A percentile compares a stretch with the other conserved stretches of the same genome.
phyloP scores from a whole-genome alignment of 1,139 yeast genomes.

The Pneumocystis canis region DNA sequence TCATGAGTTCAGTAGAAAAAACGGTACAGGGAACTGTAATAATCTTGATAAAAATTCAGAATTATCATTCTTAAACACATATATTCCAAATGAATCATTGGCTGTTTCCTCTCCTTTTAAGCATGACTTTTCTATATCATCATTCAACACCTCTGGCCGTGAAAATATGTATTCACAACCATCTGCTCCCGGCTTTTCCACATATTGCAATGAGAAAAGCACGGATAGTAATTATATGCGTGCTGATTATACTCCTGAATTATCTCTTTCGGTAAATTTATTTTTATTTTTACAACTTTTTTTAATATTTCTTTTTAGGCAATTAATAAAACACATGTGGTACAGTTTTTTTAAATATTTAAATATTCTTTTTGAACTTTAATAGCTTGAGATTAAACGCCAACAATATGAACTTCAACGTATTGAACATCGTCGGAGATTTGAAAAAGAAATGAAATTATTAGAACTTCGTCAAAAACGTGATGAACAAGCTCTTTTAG shows the following conservation, averaged over 20 bases:
- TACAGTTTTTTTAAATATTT: background rate
- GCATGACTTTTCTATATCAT: background rate
- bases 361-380: background rate
- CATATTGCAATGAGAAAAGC: background rate
- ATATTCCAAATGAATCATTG: background rate
- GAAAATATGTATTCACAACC: background rate
- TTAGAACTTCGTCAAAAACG: background rate
- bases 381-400: conserved; percentile 1
- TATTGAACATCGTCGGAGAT: background rate
- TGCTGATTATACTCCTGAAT: background rate
- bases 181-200: background rate
- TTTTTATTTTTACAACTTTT: background rate
- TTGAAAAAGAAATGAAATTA: conserved; percentile 1
- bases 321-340: background rate
- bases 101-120: background rate
- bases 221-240: background rate
- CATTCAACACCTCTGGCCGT: background rate
- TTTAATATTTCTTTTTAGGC: background rate
- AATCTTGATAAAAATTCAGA: background rate
- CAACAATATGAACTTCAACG: conserved; percentile 1
- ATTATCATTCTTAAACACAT: background rate
- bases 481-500: background rate
- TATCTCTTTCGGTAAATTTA: background rate
- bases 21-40: background rate
- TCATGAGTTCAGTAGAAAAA: background rate